A percentile compares a stretch with the other conserved stretches of the same genome.
These are phyloP conservation scores for Digitaria exilis DNA, from an alignment of 202 grass and related monocot genomes.

Conservation along the genomic window DNA sequence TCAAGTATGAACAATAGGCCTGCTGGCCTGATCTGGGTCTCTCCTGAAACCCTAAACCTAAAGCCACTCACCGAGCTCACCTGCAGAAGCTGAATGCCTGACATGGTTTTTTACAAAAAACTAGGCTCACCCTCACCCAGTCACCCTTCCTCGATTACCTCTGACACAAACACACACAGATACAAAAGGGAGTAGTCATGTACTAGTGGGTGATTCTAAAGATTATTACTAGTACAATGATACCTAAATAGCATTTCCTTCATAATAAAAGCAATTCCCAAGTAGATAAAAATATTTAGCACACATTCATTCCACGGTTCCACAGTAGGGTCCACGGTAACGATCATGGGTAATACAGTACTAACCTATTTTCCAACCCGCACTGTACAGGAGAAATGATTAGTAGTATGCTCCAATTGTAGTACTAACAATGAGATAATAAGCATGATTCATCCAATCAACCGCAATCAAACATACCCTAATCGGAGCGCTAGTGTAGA, in stretches of 20 bases:
- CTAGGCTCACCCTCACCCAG: neutral
- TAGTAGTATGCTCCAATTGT: neutral
- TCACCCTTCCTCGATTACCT: neutral
- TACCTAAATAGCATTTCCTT: too few relatives aligned
- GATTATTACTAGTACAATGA: too few relatives aligned
- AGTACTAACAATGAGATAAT: neutral
- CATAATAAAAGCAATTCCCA: neutral
- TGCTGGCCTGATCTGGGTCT: too few relatives aligned
- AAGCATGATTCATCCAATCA: neutral
- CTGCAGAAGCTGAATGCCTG: constrained; percentile 47
- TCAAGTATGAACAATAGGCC: constrained; percentile 33
- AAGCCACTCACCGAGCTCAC: constrained; percentile 28
- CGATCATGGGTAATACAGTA: neutral
- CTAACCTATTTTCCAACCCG: neutral
- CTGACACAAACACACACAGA: constrained; percentile 21
- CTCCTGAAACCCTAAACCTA: constrained; percentile 39
- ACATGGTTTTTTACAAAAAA: constrained; percentile 30
- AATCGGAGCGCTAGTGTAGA: neutral
- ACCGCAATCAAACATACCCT: neutral
- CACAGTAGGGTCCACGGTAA: too few relatives aligned
- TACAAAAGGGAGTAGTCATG: neutral
- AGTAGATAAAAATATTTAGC: neutral
- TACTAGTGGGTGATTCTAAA: too few relatives aligned
- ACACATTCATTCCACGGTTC: neutral
- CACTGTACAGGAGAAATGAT: neutral